Percentiles rank a stretch among this genome's conserved stretches.
phyloP scores from a whole-genome alignment of 345 rosid species.

The Gossypium stocksii region DNA sequence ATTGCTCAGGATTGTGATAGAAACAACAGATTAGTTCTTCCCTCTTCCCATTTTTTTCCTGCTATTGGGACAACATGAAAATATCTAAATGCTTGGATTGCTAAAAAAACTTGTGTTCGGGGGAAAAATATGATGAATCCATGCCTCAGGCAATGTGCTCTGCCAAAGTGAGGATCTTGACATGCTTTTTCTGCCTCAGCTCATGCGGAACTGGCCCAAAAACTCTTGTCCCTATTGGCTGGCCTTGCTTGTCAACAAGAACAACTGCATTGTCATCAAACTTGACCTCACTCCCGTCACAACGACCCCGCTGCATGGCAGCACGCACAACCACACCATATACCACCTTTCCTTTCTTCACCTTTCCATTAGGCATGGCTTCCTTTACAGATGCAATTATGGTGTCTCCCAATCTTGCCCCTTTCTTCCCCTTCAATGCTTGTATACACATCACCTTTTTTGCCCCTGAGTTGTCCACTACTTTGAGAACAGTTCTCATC shows the following conservation, averaged over 20 bases:
- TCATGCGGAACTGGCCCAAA: conserved; percentile 92
- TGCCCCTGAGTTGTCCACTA: conserved; percentile 85
- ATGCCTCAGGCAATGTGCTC: conserved; percentile 65
- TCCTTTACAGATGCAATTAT: conserved; percentile 86
- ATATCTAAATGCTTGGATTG: not conserved
- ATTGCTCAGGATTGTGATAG: not conserved
- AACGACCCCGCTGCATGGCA: conserved; percentile 90
- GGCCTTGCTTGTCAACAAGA: conserved; percentile 70
- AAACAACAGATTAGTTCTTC: not conserved
- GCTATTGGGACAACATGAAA: not conserved
- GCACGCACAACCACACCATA: conserved; percentile 83
- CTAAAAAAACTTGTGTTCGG: not conserved
- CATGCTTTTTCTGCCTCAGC: conserved; percentile 77
- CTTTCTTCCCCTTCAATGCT: conserved; percentile 67
- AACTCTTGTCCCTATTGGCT: conserved; percentile 83
- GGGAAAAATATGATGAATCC: not conserved
- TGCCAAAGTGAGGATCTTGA: conserved; percentile 81
- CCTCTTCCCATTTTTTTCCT: not conserved
- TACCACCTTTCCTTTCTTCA: conserved; percentile 82
- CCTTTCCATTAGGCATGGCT: conserved; percentile 89
- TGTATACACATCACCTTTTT: conserved; percentile 91
- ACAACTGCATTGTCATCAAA: conserved; percentile 93
- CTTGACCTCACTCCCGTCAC: conserved; percentile 85
- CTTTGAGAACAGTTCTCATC: conserved; percentile 86
- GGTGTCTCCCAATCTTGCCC: conserved; percentile 78